These are phyloP conservation scores for Globisporangium takayamanum DNA, from an alignment of 352 stramenopile species.

Conservation along the genomic window DNA sequence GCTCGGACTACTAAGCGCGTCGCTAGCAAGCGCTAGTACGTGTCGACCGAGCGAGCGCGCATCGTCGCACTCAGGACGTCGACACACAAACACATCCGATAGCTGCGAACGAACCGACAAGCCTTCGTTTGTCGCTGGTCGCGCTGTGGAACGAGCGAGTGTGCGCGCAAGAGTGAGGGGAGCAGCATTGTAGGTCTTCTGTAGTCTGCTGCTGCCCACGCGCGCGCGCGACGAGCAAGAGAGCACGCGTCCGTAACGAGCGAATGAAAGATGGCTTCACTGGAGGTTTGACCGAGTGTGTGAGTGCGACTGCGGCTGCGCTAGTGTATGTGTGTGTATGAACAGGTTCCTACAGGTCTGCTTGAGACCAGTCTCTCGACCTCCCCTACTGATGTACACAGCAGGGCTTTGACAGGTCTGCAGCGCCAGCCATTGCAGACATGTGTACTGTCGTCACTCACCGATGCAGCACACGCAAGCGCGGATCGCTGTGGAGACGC, in stretches of 20 bases:
- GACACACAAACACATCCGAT: background rate
- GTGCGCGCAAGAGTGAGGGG: background rate
- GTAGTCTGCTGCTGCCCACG: constrained; percentile 30
- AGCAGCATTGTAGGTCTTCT: constrained; percentile 18
- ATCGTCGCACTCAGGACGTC: background rate
- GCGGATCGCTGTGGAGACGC: constrained; percentile 82
- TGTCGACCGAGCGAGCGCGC: constrained; percentile 3
- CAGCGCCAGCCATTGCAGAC: background rate
- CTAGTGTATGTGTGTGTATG: background rate
- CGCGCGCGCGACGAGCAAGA: constrained; percentile 1
- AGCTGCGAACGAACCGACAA: constrained; percentile 8
- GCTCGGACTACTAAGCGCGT: constrained; percentile 74
- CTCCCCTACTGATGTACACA: background rate
- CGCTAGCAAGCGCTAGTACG: constrained; percentile 2
- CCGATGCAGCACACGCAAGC: constrained; percentile 67
- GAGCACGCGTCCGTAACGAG: constrained; percentile 29
- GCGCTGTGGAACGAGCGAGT: background rate
- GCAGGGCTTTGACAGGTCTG: background rate
- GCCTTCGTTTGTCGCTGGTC: constrained; percentile 6
- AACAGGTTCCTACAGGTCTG: background rate
- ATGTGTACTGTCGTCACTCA: constrained; percentile 7
- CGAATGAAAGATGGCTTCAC: constrained; percentile 79
- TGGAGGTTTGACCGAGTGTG: constrained; percentile 19
- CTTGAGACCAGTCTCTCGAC: no score
- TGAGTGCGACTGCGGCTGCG: background rate